These are phyloP conservation scores for Debaryomyces udenii DNA, from an alignment of 1,139 yeast genomes.

Conservation along the genomic window DNA sequence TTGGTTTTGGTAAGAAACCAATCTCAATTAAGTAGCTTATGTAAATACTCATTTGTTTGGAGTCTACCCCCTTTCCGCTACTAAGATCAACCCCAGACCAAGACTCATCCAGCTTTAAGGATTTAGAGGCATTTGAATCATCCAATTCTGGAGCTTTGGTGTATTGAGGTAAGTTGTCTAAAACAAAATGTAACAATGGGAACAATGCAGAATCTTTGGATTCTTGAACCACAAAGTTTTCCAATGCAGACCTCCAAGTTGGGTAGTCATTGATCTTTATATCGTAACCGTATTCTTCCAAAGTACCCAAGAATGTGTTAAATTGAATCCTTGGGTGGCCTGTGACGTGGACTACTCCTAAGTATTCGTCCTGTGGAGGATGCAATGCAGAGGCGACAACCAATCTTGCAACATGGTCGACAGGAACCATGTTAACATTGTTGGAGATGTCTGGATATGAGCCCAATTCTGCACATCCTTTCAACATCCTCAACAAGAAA, in stretches of 20 bases:
- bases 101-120: conserved; percentile 60
- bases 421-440: conserved; percentile 95
- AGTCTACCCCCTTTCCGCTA: conserved; percentile 72
- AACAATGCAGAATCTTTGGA: conserved; percentile 82
- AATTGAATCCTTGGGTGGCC: conserved; percentile 91
- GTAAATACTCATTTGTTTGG: conserved; percentile 69
- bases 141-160: conserved; percentile 96
- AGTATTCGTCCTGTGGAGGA: conserved; percentile 57
- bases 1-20: conserved; percentile 75
- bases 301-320: conserved; percentile 69
- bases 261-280: conserved; percentile 67
- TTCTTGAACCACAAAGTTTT: conserved; percentile 70
- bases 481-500: conserved; percentile 88
- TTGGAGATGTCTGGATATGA: conserved; percentile 82
- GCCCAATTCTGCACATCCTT: conserved; percentile 91
- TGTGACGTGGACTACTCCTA: conserved; percentile 92
- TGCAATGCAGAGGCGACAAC: conserved; percentile 81
- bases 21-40: conserved; percentile 76
- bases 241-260: conserved; percentile 77
- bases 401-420: conserved; percentile 94
- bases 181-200: conserved; percentile 91
- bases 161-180: conserved; percentile 86
- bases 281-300: conserved; percentile 72
- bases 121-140: conserved; percentile 71
- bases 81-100: conserved; percentile 71